These are phyloP conservation scores for Leptodontidium sp. DNA, from an alignment of 2,329 filamentous ascomycete species.

Conservation along the genomic window DNA sequence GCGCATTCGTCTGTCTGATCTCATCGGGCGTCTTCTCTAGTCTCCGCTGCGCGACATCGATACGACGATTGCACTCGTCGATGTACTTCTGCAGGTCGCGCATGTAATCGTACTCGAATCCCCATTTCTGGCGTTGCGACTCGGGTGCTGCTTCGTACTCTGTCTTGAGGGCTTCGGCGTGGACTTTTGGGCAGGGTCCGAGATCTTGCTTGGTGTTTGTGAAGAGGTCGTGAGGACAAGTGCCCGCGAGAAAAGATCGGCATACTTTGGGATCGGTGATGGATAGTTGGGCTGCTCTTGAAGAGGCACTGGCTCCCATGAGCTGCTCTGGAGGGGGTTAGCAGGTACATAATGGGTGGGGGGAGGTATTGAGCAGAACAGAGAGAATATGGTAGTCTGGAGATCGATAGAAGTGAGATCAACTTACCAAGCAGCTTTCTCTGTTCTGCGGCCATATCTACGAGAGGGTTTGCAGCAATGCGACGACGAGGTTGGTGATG, in stretches of 20 bases:
- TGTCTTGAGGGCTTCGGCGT: conserved; percentile 85
- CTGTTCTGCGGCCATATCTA: conserved; percentile 91
- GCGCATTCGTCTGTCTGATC: conserved; percentile 90
- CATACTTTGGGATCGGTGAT: conserved; percentile 95
- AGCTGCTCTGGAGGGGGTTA: conserved; percentile 75
- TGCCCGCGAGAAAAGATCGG: conserved; percentile 91
- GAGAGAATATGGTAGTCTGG: background rate
- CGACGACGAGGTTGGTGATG: conserved; percentile 23
- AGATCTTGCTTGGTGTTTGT: conserved; percentile 99
- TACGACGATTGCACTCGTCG: conserved; percentile 93
- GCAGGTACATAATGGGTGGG: background rate
- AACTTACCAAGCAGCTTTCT: conserved; percentile 84
- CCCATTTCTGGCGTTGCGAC: conserved; percentile 71
- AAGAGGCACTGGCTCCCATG: conserved; percentile 78
- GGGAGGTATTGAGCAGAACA: background rate
- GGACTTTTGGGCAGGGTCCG: conserved; percentile 85
- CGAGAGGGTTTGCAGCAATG: conserved; percentile 10
- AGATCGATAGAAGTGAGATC: background rate
- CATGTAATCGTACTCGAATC: conserved; percentile 97
- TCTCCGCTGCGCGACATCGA: conserved; percentile 87
- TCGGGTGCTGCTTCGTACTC: conserved; percentile 83
- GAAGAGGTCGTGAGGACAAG: conserved; percentile 98
- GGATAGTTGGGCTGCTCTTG: conserved; percentile 81
- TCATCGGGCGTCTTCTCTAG: conserved; percentile 98
- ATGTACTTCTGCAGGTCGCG: conserved; percentile 96